Base-by-base conservation (phyloP, 129 eudicot species). In the Flaveria trinervia region DNA sequence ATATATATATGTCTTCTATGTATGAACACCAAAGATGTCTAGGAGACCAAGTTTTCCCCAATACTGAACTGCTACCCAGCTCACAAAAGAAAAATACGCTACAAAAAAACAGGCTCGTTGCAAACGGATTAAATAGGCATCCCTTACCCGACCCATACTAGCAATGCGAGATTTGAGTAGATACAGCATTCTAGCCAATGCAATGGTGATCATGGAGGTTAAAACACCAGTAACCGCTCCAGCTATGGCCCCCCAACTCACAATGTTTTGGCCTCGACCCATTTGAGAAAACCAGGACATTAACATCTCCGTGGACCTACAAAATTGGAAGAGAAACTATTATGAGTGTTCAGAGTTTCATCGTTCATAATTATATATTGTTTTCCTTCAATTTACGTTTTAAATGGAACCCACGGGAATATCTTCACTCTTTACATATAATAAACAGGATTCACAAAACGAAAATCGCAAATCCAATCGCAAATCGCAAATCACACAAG, bases 51-150 rank as follows among this genome's bases (percentile, higher is more conserved):
- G 86, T 89, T 87, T 86, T 79, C 78, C 88, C 23, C 89, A 78
- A 78, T 89, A 91, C 77, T 89, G 89, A 71, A 88, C 73, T 7
- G 85, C 82, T 79, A 95, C 61, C 97, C 96, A 95, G 74, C 96
- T 81, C 70, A 85, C 85, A 65, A 95, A 79, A 66, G 92, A 87
- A 78, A 88, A 83, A 81, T 95, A 95, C 49, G 91, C 91, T 54
- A 85, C 78, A 75, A 91, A 81, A 57, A 89, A 84, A 81, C 90
- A 92, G 25, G 56, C 82, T 55, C 92, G 87, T 65, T 76, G 85
- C 54, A 95, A 55, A 15, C 83, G 88, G 52, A 70, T 62, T 14
- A 81, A 41, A 81, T 85, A 65, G 41, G 69, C 79, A 70, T 71
- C 49, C 79, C 74, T 77, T 20, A 67, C 73, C 36, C 80, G 64